Percentiles rank a stretch among this genome's conserved stretches.
phyloP scores from a whole-genome alignment of 306 rosid species.

The Parietaria judaica region DNA sequence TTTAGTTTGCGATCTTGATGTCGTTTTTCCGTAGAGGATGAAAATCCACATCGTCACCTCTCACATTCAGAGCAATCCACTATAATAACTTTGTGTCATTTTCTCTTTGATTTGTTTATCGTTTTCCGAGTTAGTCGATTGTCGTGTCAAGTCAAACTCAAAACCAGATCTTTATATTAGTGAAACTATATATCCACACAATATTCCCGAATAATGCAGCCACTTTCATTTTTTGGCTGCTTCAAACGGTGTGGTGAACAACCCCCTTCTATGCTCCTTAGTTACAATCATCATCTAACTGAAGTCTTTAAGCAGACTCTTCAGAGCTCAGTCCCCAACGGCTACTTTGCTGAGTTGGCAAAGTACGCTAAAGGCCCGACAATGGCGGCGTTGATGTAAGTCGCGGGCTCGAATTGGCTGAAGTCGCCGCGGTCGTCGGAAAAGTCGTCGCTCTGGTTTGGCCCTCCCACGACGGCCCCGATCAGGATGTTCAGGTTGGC shows the following conservation, averaged over 20 bases:
- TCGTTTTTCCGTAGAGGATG: too few species aligned
- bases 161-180: conserved; percentile 4
- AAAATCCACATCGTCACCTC: too few species aligned
- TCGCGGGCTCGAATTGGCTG: conserved; percentile 82
- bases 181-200: background rate
- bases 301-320: background rate
- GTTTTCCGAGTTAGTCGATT: background rate
- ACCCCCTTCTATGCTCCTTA: background rate
- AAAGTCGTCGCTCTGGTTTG: conserved; percentile 65
- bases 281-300: background rate
- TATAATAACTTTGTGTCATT: too few species aligned
- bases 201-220: background rate
- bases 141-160: background rate
- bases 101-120: too few species aligned
- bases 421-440: conserved; percentile 72
- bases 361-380: conserved; percentile 85
- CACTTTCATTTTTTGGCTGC: background rate
- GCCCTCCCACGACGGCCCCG: conserved; percentile 90
- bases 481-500: conserved; percentile 72
- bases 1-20: too few species aligned
- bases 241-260: background rate
- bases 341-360: conserved; percentile 9
- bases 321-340: background rate
- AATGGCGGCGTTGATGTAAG: conserved; percentile 68
- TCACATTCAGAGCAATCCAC: too few species aligned